Conservation (phyloP, 352 stramenopile genomes). For the Globisporangium recalcitrans region DNA sequence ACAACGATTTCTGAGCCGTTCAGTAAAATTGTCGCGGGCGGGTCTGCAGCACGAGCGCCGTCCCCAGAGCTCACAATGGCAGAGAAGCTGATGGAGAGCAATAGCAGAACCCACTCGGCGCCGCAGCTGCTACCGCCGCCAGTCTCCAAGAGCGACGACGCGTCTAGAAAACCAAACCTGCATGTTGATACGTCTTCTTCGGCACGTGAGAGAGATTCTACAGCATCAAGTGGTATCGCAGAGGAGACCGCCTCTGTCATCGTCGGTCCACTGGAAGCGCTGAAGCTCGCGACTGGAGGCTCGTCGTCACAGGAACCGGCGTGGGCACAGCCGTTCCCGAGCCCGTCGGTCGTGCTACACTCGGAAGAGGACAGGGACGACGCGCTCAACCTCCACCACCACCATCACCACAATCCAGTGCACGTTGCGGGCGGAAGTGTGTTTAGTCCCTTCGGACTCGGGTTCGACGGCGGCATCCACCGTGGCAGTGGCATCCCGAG, state of each 20-base stretch:
- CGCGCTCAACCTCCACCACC: background rate
- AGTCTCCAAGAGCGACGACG: constrained; percentile 2
- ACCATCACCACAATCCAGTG: background rate
- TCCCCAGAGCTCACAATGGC: constrained; percentile 15
- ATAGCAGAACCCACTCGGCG: background rate
- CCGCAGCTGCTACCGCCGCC: background rate
- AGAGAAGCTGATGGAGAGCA: constrained; percentile 7
- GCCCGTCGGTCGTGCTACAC: constrained; percentile 28
- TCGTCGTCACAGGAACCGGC: constrained; percentile 56
- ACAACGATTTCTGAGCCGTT: constrained; percentile 28
- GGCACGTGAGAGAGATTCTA: constrained; percentile 3
- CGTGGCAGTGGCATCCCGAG: constrained; percentile 20
- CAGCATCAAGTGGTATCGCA: background rate
- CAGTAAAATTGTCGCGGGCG: constrained; percentile 44
- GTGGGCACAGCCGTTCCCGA: constrained; percentile 69
- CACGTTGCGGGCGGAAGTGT: constrained; percentile 20
- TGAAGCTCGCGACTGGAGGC: constrained; percentile 54
- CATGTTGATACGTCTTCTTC: constrained; percentile 46
- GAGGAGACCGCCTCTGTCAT: constrained; percentile 27
- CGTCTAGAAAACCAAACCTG: constrained; percentile 33
- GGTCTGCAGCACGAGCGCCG: constrained; percentile 7
- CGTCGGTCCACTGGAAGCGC: constrained; percentile 56
- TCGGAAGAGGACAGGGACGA: constrained; percentile 29
- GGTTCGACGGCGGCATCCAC: constrained; percentile 63
- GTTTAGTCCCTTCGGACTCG: constrained; percentile 72